phyloP scores from a whole-genome alignment of 495 filamentous ascomycete species.

The Symbiotaphrina buchneri region DNA sequence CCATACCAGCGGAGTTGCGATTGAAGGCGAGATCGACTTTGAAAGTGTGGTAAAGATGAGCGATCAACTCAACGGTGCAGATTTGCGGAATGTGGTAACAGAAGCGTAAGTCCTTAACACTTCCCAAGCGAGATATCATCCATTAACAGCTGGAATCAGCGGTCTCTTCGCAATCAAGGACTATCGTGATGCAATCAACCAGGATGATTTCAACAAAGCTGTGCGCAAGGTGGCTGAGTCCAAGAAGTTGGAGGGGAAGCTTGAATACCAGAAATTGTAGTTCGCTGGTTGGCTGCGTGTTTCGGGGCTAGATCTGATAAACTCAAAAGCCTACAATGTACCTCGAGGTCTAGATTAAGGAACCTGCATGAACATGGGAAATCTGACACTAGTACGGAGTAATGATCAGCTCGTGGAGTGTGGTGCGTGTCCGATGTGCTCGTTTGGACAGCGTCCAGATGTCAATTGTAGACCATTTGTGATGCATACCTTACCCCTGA shows the following conservation, averaged over 20 bases:
- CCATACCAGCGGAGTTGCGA: slow-evolving; percentile 63
- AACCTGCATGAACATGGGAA: too few relatives aligned
- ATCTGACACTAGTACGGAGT: too few relatives aligned
- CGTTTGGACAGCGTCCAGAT: too few relatives aligned
- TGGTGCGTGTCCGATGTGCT: too few relatives aligned
- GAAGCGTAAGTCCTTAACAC: slow-evolving; percentile 54
- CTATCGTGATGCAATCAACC: slow-evolving; percentile 82
- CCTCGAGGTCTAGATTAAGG: too few relatives aligned
- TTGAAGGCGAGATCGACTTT: slow-evolving; percentile 94
- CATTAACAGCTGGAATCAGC: slow-evolving; percentile 17
- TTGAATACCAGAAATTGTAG: slow-evolving; percentile 94
- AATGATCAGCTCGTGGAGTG: too few relatives aligned
- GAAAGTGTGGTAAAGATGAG: slow-evolving; percentile 99
- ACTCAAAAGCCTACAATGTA: too few relatives aligned
- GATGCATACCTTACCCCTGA: too few relatives aligned
- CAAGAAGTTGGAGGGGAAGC: slow-evolving; percentile 95
- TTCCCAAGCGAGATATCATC: neutral
- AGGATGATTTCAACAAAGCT: slow-evolving; percentile 98
- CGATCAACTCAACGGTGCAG: slow-evolving; percentile 90
- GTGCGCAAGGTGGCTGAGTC: slow-evolving; percentile 90
- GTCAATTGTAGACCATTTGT: too few relatives aligned
- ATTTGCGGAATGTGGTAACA: slow-evolving; percentile 93
- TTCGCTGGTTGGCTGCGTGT: too few relatives aligned
- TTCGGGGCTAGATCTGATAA: too few relatives aligned
- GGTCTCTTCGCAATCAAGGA: slow-evolving; percentile 96